Conservation (phyloP, 2,329 filamentous ascomycete species). For the Colletotrichum orbiculare region DNA sequence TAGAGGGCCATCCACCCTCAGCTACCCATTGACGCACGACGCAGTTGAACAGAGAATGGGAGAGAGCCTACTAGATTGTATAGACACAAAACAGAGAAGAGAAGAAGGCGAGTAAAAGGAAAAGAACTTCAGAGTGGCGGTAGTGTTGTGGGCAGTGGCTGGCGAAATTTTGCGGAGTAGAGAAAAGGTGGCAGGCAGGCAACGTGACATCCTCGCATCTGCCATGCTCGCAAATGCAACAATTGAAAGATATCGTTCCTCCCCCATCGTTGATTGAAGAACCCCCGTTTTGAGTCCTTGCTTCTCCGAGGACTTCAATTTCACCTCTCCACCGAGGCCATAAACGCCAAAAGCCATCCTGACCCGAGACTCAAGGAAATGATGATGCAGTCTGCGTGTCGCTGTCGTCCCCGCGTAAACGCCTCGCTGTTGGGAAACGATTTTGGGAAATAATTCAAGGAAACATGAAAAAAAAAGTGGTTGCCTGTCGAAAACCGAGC, state of each 20-base stretch:
- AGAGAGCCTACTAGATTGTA: slow-evolving; percentile 31
- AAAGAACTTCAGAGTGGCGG: slow-evolving; percentile 17
- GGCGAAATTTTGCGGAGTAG: slow-evolving; percentile 2
- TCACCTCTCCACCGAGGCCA: slow-evolving; percentile 6
- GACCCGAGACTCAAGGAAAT: slow-evolving; percentile 33
- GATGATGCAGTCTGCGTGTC: slow-evolving; percentile 37
- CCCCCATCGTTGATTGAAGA: slow-evolving; percentile 7
- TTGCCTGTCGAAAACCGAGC: too few species aligned
- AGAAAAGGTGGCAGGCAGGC: slow-evolving; percentile 25
- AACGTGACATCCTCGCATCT: slow-evolving; percentile 14
- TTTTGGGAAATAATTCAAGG: slow-evolving; percentile 23
- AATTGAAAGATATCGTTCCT: slow-evolving; percentile 2
- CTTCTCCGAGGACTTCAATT: slow-evolving; percentile 1
- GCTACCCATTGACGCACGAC: neutral
- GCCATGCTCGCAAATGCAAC: slow-evolving; percentile 14
- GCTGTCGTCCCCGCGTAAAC: slow-evolving; percentile 32
- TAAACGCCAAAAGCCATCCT: slow-evolving; percentile 28
- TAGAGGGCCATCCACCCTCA: too few species aligned
- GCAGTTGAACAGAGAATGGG: slow-evolving; percentile 8
- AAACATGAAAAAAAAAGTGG: too few species aligned
- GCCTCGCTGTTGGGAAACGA: slow-evolving; percentile 35
- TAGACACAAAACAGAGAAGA: slow-evolving; percentile 29
- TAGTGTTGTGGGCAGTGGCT: slow-evolving; percentile 18
- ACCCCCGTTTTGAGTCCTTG: slow-evolving; percentile 6
- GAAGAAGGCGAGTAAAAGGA: slow-evolving; percentile 1